Base-by-base conservation (phyloP, 805 yeast species). In the Myxozyma lipomycoides region DNA sequence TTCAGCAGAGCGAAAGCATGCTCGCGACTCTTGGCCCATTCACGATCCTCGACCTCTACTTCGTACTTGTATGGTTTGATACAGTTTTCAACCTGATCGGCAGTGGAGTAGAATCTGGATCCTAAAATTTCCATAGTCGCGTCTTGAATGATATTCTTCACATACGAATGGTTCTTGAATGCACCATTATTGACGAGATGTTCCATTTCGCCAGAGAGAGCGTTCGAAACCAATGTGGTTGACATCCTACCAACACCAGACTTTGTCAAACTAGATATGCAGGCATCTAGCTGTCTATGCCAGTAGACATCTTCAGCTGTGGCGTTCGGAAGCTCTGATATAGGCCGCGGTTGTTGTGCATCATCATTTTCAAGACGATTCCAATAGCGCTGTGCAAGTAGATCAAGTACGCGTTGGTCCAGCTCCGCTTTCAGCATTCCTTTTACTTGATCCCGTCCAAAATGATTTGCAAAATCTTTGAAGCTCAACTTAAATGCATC, bases 61-160 rank as follows among this genome's bases (percentile, higher is more conserved):
- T 93, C 99, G 67, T 91, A 93, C 70, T 93, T 93, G 72, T 84
- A 93, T 1, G 99, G 99, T 67, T 93, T 93, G 63, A 93, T 91
- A 70, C 98, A 90, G 68, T 95, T 93, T 64, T 93, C 99, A 4
- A 93, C 98, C 67, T 93, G 99, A 67, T 95, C 99, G 0, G 98
- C 95, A 0, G 98, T 91, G 1, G 95, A 83, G 58, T 82, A 86
- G 65, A 78, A 93, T 58, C 91, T 81, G 24, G 85, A 71, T 56
- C 82, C 82, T 55, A 93, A 73, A 4, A 93, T 95, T 22, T 82
- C 73, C 28, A 78, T 76, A 0, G 96, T 95, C 1, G 97, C 95
- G 37, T 88, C 95, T 46, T 78, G 79, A 7, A 93, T 89, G 2
- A 87, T 83, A 39, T 80, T 78, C 59, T 81, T 81, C 2, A 95